Conservation (phyloP, 2,329 filamentous ascomycete genomes). For the Ophidiomyces ophidiicola region DNA sequence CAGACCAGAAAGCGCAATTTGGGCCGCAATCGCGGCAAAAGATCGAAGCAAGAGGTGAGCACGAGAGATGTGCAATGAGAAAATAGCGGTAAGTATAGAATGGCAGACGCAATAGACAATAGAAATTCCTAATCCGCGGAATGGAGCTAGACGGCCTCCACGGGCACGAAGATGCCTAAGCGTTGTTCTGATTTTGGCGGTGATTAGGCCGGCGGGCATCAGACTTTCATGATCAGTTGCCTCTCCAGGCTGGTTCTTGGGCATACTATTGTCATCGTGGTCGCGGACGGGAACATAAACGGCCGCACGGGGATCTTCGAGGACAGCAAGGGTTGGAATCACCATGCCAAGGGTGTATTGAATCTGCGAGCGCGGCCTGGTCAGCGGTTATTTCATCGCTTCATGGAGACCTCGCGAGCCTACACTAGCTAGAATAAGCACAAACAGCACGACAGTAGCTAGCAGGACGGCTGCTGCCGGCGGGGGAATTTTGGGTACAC, state of each 20-base stretch:
- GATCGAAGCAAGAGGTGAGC: slow-evolving; percentile 33
- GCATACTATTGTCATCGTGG: slow-evolving; percentile 17
- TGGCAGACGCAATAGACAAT: slow-evolving; percentile 39
- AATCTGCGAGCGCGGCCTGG: slow-evolving; percentile 22
- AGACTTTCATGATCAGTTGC: slow-evolving; percentile 34
- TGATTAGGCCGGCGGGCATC: slow-evolving; percentile 45
- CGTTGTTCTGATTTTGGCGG: slow-evolving; percentile 46
- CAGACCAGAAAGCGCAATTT: slow-evolving; percentile 53
- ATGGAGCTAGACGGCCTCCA: slow-evolving; percentile 53
- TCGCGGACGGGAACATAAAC: slow-evolving; percentile 42
- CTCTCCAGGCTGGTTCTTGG: slow-evolving; percentile 20
- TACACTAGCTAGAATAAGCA: background rate
- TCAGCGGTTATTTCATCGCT: background rate
- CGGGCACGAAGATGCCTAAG: slow-evolving; percentile 49
- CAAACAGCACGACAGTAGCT: background rate
- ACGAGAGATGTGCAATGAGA: slow-evolving; percentile 33
- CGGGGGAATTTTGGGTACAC: background rate
- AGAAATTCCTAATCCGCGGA: slow-evolving; percentile 53
- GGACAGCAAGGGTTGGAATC: slow-evolving; percentile 49
- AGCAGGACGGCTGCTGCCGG: background rate
- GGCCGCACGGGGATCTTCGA: slow-evolving; percentile 48
- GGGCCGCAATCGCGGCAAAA: slow-evolving; percentile 45
- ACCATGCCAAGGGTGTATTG: slow-evolving; percentile 50
- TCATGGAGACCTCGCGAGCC: too few relatives aligned
- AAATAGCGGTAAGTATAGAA: slow-evolving; percentile 32